These are phyloP conservation scores for Tolypocladium guangdongense DNA, from an alignment of 2,329 filamentous ascomycete species.

Conservation along the genomic window DNA sequence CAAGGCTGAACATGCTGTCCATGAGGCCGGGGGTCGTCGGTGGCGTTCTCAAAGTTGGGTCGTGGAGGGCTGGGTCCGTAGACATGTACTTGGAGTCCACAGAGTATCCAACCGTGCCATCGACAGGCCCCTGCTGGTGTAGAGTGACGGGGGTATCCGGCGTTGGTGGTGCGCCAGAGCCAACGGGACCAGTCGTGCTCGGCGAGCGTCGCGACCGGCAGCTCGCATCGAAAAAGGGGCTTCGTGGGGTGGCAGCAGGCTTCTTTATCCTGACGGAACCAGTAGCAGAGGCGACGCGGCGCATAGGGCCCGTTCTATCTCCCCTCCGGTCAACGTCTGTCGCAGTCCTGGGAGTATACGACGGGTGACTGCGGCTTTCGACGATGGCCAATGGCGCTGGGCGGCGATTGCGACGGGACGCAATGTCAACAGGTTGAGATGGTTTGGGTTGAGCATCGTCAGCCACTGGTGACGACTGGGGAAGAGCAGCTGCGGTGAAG, in stretches of 20 bases:
- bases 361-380: conserved; percentile 32
- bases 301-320: conserved; percentile 37
- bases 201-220: conserved; percentile 33
- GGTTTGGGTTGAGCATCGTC: conserved; percentile 29
- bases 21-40: conserved; percentile 41
- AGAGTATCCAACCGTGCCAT: conserved; percentile 26
- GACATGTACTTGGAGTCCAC: conserved; percentile 17
- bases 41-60: conserved; percentile 39
- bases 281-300: conserved; percentile 41
- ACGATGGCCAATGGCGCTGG: conserved; percentile 34
- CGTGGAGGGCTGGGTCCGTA: conserved; percentile 21
- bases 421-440: conserved; percentile 41
- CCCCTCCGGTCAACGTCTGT: conserved; percentile 33
- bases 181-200: conserved; percentile 23
- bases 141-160: conserved; percentile 36
- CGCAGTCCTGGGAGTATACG: conserved; percentile 32
- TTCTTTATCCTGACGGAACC: conserved; percentile 27
- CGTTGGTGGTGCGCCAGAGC: conserved; percentile 35
- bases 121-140: conserved; percentile 25
- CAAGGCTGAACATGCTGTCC: conserved; percentile 27
- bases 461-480: conserved; percentile 3
- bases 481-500: not conserved
- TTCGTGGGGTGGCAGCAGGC: conserved; percentile 18
- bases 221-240: conserved; percentile 33
- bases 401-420: conserved; percentile 36